Conservation (phyloP, 163 green algal species). For the Scenedesmus sp. region DNA sequence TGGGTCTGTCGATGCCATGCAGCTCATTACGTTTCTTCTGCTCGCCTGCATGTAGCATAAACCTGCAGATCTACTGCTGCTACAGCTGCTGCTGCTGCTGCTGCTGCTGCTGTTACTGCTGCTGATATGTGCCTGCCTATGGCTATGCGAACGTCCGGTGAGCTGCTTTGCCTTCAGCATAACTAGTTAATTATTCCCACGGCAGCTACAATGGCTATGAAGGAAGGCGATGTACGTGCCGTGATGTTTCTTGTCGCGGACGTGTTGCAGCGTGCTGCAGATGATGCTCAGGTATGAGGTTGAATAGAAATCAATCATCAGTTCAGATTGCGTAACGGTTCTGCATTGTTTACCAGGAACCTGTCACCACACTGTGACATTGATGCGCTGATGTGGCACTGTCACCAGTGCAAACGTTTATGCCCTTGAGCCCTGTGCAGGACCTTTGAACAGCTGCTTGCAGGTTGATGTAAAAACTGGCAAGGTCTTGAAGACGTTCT, state of each 20-base stretch:
- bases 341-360: background rate
- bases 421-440: background rate
- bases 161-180: background rate
- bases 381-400: no score
- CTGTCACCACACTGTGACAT: background rate
- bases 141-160: background rate
- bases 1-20: background rate
- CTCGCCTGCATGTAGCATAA: background rate
- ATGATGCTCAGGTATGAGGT: background rate
- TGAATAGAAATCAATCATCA: background rate
- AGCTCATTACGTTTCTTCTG: background rate
- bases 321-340: no score
- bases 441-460: background rate
- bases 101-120: background rate
- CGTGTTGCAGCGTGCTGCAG: background rate
- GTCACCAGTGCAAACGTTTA: no score
- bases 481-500: no score
- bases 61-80: background rate
- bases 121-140: background rate
- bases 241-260: background rate
- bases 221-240: background rate
- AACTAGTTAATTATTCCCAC: background rate
- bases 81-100: conserved; percentile 4
- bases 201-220: background rate
- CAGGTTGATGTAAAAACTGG: background rate